Base-by-base conservation (phyloP, 176 grass and related monocot genomes). In the Urochloa ruziziensis region DNA sequence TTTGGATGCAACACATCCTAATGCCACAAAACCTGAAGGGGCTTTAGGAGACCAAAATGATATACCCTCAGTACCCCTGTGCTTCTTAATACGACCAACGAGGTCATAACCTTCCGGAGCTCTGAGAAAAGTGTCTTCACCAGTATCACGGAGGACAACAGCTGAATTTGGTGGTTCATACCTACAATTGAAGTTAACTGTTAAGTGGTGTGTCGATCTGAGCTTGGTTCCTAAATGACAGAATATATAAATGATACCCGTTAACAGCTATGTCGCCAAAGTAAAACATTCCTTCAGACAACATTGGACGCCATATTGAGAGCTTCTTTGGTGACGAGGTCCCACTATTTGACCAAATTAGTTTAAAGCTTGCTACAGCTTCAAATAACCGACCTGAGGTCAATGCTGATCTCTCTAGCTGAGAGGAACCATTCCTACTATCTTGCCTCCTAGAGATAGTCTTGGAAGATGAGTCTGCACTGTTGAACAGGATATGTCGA, bases 111-210 rank as follows among this genome's bases (percentile, higher is more conserved):
- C 85, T 83, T 89, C 83, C 72, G 96, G 92, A 18, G 85, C 81
- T 82, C 83, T 98, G 42, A 98, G 86, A 80, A 95, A 90, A 68
- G 81, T 86, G 69, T 90, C 92, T 78, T 94, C 91, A 67, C 90
- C 79, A 68, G 74, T 85, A 86, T 88, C 90, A 81, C 67, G 95
- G 74, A 95, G 88, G 63, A 94, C 87, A 85, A 98, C 76, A 84
- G 92, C 84, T 83, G 95, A 93, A 94, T 98, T 98, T 17, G 95
- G 95, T 70, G 87, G 92, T 80, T 98, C 95, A 69, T 84, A 95
- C 86, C 95, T 98, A 78, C 61, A 86, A 49, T 73, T 67, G 42
- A 77, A 42, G 25, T 80, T 76, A 77, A 82, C 18, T 75, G 8
- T 87, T 39, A 70, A 87, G 47, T 84, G 65, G 51, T 32, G 84